Evolutionary conservation across 345 rosid species (phyloP).

Genomic region (Populus simonii): DNA sequence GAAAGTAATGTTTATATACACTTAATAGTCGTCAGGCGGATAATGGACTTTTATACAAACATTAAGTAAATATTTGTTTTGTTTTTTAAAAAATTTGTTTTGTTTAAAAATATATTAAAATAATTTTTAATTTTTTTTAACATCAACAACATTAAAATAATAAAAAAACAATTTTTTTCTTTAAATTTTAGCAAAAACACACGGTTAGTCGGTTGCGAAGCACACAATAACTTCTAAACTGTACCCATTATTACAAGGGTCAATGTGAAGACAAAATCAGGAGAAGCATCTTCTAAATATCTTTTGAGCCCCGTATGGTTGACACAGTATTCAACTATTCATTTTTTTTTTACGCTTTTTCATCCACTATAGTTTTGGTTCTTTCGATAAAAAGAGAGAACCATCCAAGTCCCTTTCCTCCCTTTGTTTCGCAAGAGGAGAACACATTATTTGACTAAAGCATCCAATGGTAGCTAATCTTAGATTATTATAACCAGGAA

Average conservation of each 20-base stretch:
- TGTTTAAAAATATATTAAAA: too few species aligned
- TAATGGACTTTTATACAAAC: too few species aligned
- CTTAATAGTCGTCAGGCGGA: neutral
- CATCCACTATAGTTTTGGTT: too few species aligned
- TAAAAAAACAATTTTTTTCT: too few species aligned
- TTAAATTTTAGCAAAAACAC: too few species aligned
- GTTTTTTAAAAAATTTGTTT: too few species aligned
- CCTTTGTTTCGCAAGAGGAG: neutral
- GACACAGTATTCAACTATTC: neutral
- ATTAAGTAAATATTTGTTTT: too few species aligned
- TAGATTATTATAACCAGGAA: neutral
- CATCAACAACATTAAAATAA: too few species aligned
- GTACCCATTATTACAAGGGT: neutral
- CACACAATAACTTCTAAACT: too few species aligned
- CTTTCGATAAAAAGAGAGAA: too few species aligned
- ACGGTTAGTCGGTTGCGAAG: too few species aligned
- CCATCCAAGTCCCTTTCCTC: neutral
- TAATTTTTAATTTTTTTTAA: too few species aligned
- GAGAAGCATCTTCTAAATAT: neutral
- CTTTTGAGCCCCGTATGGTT: neutral
- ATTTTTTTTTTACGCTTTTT: neutral
- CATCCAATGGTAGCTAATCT: neutral
- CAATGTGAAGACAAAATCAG: neutral
- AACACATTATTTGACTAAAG: neutral
- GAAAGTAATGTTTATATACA: neutral